A percentile compares a stretch with the other conserved stretches of the same genome.
These are phyloP conservation scores for Xylaria multiplex DNA, from an alignment of 2,329 filamentous ascomycete genomes.

Conservation along the genomic window DNA sequence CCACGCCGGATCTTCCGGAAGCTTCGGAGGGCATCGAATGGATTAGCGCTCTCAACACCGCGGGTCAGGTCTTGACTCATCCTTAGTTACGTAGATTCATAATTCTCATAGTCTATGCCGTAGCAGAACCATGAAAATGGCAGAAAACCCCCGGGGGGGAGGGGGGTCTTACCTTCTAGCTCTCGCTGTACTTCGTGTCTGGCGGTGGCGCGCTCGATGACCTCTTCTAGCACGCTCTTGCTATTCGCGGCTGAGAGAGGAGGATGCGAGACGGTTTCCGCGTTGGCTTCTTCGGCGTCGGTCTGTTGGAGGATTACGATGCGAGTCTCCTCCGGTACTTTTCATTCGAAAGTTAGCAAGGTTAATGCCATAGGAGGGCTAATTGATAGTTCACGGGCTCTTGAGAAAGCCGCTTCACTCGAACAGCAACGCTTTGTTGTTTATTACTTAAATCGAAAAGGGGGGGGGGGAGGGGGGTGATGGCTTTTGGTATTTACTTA, in stretches of 20 bases:
- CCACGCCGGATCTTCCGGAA: constrained; percentile 71
- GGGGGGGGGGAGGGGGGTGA: no score
- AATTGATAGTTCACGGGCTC: background rate
- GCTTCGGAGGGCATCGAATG: constrained; percentile 67
- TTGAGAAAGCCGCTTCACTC: background rate
- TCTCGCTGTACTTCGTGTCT: constrained; percentile 68
- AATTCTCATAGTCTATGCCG: background rate
- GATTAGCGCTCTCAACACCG: constrained; percentile 68
- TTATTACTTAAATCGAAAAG: background rate
- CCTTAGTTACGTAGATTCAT: constrained; percentile 3
- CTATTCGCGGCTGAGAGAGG: constrained; percentile 14
- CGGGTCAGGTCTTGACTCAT: constrained; percentile 61
- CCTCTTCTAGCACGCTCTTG: constrained; percentile 69
- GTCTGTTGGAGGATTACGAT: constrained; percentile 78
- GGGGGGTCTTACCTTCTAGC: constrained; percentile 61
- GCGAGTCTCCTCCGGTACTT: constrained; percentile 69
- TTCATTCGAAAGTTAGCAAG: constrained; percentile 15
- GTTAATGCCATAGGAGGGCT: background rate
- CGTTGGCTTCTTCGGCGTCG: constrained; percentile 51
- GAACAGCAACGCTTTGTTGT: background rate
- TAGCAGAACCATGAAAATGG: no score
- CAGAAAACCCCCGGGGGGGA: background rate
- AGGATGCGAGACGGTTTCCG: constrained; percentile 32
- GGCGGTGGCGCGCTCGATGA: constrained; percentile 69
- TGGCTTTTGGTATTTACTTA: constrained; percentile 23